Evolutionary conservation across 106 monocot genomes (phyloP), one percentile per base, ranked within the genome.

Genomic region (Dendrobium catenatum): DNA sequence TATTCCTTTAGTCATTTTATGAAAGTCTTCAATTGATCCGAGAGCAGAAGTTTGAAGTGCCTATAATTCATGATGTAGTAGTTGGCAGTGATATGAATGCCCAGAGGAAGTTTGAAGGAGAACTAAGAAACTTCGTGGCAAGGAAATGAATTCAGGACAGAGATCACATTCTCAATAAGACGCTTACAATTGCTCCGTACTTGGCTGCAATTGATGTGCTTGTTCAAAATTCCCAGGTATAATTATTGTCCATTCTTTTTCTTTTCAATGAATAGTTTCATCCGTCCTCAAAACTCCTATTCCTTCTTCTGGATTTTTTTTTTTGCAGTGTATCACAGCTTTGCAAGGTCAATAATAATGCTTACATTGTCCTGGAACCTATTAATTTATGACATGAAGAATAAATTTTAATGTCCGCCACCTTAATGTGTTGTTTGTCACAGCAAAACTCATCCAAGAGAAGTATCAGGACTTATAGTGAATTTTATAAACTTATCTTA

Each of bases 151-250:
- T 95, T 22, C 85, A 95, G 75, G 87, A 84, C 56, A 85, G 51
- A 64, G 98, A 91, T 83, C 94, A 93, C 77, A 95, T 99, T 84
- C 93, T 99, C 37, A 95, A 99, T 74, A 99, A 99, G 78, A 86
- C 98, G 37, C 83, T 99, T 76, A 83, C 90, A 44, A 95, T 99
- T 67, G 85, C 91, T 80, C 95, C 98, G 59, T 99, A 93, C 78
- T 83, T 99, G 80, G 93, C 98, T 77, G 98, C 98, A 26, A 93
- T 90, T 29, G 98, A 99, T 86, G 93, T 95, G 75, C 91, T 95
- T 80, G 91, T 95, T 41, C 98, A 99, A 68, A 99, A 99, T 40
- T 99, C 98, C 79, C 97, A 99, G 95, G 96, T 97, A 88, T 75
- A 81, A 2, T 42, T 59, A 10, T 61, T 27, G 18, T 29, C 42